Evolutionary conservation across 805 yeast genomes (phyloP).

Genomic region (Zygoascus flipseniorum): DNA sequence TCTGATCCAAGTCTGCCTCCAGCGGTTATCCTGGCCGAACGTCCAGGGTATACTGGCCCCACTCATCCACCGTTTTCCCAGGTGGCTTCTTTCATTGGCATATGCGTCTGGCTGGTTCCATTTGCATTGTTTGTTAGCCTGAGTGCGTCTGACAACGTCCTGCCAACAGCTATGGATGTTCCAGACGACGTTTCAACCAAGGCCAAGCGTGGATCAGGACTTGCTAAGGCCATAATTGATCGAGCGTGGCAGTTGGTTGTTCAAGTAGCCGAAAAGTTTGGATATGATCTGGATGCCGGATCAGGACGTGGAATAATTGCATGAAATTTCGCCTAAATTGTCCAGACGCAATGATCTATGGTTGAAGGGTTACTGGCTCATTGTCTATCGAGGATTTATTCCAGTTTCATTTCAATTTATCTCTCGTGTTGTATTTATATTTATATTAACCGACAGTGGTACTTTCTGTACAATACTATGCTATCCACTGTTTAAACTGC

Average conservation of each 20-base stretch:
- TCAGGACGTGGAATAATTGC: not conserved
- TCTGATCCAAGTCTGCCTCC: slow-evolving; percentile 62
- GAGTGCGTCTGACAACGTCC: slow-evolving; percentile 82
- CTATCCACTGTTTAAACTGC: no score
- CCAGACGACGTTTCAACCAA: slow-evolving; percentile 26
- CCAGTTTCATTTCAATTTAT: no score
- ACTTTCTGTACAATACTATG: no score
- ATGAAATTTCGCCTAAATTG: not conserved
- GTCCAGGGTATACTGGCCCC: slow-evolving; percentile 49
- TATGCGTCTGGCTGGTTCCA: slow-evolving; percentile 91
- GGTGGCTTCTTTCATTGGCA: slow-evolving; percentile 90
- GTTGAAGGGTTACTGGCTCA: no score
- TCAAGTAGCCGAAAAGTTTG: slow-evolving; percentile 44
- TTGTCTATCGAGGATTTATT: no score
- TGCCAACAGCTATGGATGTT: slow-evolving; percentile 40
- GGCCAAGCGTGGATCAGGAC: slow-evolving; percentile 44
- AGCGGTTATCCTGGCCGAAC: slow-evolving; percentile 31
- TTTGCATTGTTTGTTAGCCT: slow-evolving; percentile 84
- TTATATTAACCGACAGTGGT: no score
- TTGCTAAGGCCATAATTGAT: slow-evolving; percentile 62
- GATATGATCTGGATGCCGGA: slow-evolving; percentile 48
- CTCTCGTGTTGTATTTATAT: no score
- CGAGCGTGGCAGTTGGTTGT: slow-evolving; percentile 40
- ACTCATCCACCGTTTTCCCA: slow-evolving; percentile 76
- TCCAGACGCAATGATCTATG: no score